phyloP scores from a whole-genome alignment of 1,139 yeast species.

The Geotrichum phurueaensis region DNA sequence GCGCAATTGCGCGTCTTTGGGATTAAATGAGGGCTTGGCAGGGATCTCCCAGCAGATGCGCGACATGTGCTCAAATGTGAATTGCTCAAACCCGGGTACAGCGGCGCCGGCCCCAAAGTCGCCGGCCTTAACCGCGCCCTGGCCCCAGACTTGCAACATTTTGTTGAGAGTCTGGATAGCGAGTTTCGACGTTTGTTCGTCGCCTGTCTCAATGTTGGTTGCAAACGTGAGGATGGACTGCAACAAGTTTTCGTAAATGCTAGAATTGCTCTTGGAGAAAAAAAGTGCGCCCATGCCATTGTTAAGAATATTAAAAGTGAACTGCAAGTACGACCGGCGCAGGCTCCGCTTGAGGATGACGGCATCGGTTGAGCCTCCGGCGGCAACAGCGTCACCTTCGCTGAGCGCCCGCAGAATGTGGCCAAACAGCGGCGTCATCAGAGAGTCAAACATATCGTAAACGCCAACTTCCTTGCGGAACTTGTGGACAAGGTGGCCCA shows the following conservation, averaged over 20 bases:
- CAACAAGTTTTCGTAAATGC: slow-evolving; percentile 56
- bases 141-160: slow-evolving; percentile 61
- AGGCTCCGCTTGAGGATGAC: slow-evolving; percentile 40
- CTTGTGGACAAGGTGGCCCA: slow-evolving; percentile 81
- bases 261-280: slow-evolving; percentile 59
- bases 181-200: slow-evolving; percentile 53
- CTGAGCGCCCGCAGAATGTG: slow-evolving; percentile 56
- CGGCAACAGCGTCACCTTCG: slow-evolving; percentile 35
- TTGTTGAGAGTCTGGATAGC: slow-evolving; percentile 66
- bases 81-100: slow-evolving; percentile 63
- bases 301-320: slow-evolving; percentile 61
- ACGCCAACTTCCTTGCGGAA: slow-evolving; percentile 62
- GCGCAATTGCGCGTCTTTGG: slow-evolving; percentile 74
- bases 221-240: slow-evolving; percentile 63
- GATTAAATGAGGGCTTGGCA: slow-evolving; percentile 60
- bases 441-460: slow-evolving; percentile 64
- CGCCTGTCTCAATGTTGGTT: slow-evolving; percentile 43
- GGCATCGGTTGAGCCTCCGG: slow-evolving; percentile 41
- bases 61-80: slow-evolving; percentile 61
- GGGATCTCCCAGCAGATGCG: slow-evolving; percentile 74
- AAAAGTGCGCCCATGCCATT: slow-evolving; percentile 78
- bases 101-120: slow-evolving; percentile 51
- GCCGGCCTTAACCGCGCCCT: slow-evolving; percentile 56
- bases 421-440: slow-evolving; percentile 65
- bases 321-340: slow-evolving; percentile 63